Evolutionary conservation across 163 green algal species (phyloP).

Genomic region (Chloromonas sp.): DNA sequence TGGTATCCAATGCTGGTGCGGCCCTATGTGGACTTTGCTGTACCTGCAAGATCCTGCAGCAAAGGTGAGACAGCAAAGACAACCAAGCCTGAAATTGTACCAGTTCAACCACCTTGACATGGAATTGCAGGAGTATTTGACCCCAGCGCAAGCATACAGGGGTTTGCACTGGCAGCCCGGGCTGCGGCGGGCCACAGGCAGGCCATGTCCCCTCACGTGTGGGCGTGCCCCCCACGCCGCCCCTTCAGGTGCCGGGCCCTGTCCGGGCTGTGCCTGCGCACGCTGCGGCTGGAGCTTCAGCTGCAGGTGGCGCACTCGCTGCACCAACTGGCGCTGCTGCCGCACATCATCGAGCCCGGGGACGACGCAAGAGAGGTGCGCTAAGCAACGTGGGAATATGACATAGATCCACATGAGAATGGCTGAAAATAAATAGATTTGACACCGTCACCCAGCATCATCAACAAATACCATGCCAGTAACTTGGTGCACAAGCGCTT

Average conservation of each 20-base stretch:
- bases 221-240: too few species aligned
- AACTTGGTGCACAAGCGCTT: neutral
- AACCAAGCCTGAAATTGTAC: neutral
- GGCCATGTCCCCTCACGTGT: too few species aligned
- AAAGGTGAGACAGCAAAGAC: too few species aligned
- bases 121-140: too few species aligned
- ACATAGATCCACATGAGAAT: too few species aligned
- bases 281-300: conserved; percentile 48
- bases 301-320: conserved; percentile 41
- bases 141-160: too few species aligned
- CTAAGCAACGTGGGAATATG: too few species aligned
- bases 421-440: neutral
- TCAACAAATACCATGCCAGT: neutral
- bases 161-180: too few species aligned
- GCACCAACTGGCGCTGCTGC: conserved; percentile 22
- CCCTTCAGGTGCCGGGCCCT: conserved; percentile 33
- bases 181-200: too few species aligned
- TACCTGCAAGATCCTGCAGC: too few species aligned
- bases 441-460: neutral
- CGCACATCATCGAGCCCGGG: conserved; percentile 27
- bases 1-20: too few species aligned
- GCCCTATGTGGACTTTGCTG: neutral
- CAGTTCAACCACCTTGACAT: neutral
- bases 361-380: conserved; percentile 31
- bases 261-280: conserved; percentile 38